phyloP scores from a whole-genome alignment of 202 grass and related monocot species.

The Bolboschoenoplectus hybrid region DNA sequence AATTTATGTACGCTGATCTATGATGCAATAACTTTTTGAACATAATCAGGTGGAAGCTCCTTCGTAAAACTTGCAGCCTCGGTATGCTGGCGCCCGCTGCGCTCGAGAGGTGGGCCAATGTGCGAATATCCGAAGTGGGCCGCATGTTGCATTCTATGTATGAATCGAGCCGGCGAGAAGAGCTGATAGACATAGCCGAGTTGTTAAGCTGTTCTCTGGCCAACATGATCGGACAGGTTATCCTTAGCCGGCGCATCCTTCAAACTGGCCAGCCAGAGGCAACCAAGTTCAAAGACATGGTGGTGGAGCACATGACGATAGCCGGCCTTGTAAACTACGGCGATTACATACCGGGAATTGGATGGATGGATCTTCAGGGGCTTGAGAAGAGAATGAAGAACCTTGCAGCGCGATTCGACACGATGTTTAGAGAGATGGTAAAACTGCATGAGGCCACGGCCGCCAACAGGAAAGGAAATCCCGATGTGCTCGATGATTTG shows the following conservation, averaged over 20 bases:
- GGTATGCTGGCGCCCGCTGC: constrained; percentile 34
- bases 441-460: constrained; percentile 35
- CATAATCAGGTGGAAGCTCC: constrained; percentile 38
- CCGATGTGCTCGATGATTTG: constrained; percentile 35
- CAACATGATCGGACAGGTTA: constrained; percentile 47
- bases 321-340: constrained; percentile 35
- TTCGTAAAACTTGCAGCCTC: constrained; percentile 33
- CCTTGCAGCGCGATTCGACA: constrained; percentile 29
- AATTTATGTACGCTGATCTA: background rate
- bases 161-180: background rate
- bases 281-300: constrained; percentile 47
- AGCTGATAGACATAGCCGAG: constrained; percentile 18
- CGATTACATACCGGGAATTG: constrained; percentile 37
- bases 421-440: constrained; percentile 33
- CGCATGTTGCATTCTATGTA: constrained; percentile 34
- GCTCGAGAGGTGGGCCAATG: constrained; percentile 28
- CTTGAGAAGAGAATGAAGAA: constrained; percentile 36
- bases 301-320: constrained; percentile 47
- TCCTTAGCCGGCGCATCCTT: constrained; percentile 37
- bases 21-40: background rate
- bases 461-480: constrained; percentile 13
- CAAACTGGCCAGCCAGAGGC: constrained; percentile 32
- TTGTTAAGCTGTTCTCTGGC: constrained; percentile 34
- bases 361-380: constrained; percentile 47
- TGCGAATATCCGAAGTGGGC: constrained; percentile 35